Conservation (phyloP, 1,139 yeast species). For the Pichia sp. region DNA sequence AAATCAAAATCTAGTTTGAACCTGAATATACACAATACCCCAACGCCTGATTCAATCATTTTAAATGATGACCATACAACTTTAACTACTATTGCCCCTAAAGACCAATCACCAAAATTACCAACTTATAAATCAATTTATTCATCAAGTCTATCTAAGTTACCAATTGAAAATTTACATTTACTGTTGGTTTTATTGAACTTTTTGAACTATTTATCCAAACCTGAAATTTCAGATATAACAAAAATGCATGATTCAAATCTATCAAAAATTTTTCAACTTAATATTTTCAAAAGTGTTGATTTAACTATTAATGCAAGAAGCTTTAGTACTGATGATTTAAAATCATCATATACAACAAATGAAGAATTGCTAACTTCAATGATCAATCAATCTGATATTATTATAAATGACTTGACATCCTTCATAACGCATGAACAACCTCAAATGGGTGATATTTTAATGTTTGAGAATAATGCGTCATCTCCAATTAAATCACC, state of each 20-base stretch:
- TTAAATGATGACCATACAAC: neutral
- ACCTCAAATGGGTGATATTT: slow-evolving; percentile 3
- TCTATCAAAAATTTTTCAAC: slow-evolving; percentile 30
- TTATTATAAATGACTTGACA: slow-evolving; percentile 8
- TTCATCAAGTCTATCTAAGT: slow-evolving; percentile 10
- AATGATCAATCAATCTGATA: slow-evolving; percentile 5
- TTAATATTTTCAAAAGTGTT: slow-evolving; percentile 29
- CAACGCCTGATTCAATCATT: neutral
- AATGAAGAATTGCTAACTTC: slow-evolving; percentile 10
- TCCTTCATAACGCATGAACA: slow-evolving; percentile 1
- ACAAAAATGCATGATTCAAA: slow-evolving; percentile 30
- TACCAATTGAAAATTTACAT: slow-evolving; percentile 27
- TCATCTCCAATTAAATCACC: neutral
- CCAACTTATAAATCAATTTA: slow-evolving; percentile 2
- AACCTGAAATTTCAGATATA: slow-evolving; percentile 18
- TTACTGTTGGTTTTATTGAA: slow-evolving; percentile 25
- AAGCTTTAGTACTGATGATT: slow-evolving; percentile 14
- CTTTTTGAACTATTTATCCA: slow-evolving; percentile 23
- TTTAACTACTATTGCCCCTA: neutral
- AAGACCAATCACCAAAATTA: neutral
- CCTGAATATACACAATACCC: neutral
- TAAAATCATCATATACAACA: slow-evolving; percentile 8
- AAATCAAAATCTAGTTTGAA: neutral
- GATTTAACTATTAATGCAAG: slow-evolving; percentile 17
- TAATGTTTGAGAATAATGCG: neutral